phyloP scores from a whole-genome alignment of 2,329 filamentous ascomycete species.

The Aspergillus tanneri region DNA sequence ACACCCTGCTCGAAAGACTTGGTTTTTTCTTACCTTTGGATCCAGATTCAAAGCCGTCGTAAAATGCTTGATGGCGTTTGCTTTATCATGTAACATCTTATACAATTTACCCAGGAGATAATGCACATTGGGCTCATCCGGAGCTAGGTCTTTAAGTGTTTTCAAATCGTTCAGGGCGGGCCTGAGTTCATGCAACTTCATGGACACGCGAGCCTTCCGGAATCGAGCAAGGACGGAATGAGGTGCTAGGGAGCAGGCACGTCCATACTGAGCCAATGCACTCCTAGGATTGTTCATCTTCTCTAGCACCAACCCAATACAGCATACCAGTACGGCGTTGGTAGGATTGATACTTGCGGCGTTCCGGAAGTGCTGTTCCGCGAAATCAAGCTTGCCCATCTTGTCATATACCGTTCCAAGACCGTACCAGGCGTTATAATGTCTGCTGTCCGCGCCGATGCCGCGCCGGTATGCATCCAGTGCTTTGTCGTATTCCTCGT shows the following conservation, averaged over 20 bases:
- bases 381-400: constrained; percentile 85
- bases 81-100: constrained; percentile 59
- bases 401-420: constrained; percentile 80
- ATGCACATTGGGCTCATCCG: constrained; percentile 93
- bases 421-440: constrained; percentile 99
- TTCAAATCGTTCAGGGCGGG: constrained; percentile 78
- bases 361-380: constrained; percentile 85
- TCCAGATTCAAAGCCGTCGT: constrained; percentile 94
- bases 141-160: constrained; percentile 84
- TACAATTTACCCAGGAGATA: constrained; percentile 76
- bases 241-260: constrained; percentile 79
- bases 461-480: constrained; percentile 82
- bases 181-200: constrained; percentile 69
- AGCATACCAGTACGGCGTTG: constrained; percentile 88
- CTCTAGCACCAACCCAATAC: constrained; percentile 86
- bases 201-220: constrained; percentile 85
- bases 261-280: constrained; percentile 77
- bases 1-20: not conserved
- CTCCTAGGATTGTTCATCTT: constrained; percentile 78
- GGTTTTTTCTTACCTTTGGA: constrained; percentile 70
- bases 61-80: constrained; percentile 84
- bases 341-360: constrained; percentile 89
- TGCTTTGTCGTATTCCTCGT: constrained; percentile 96
- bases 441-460: constrained; percentile 79
- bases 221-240: constrained; percentile 80